Evolutionary conservation across 1,284 basidiomycete species (phyloP).

Genomic region (Neonothopanus nambi): DNA sequence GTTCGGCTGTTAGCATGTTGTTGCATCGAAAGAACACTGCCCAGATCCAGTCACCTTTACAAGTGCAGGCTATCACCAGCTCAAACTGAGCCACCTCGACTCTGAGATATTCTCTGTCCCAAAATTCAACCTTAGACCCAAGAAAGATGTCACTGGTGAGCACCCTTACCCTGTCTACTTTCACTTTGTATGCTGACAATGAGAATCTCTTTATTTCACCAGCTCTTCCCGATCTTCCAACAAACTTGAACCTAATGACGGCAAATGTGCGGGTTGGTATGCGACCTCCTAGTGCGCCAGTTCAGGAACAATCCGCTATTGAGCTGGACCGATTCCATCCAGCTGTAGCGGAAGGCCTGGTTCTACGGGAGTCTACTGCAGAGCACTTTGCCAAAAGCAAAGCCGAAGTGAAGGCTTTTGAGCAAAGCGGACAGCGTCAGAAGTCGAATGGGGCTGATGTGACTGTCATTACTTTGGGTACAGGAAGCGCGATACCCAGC

Average conservation of each 20-base stretch:
- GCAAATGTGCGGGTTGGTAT: constrained; percentile 41
- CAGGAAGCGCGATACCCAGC: constrained; percentile 83
- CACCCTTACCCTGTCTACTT: constrained; percentile 2
- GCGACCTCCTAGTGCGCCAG: constrained; percentile 48
- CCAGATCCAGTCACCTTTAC: constrained; percentile 76
- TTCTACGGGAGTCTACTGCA: constrained; percentile 37
- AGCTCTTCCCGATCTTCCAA: constrained; percentile 53
- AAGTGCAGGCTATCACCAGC: constrained; percentile 70
- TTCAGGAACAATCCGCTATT: constrained; percentile 29
- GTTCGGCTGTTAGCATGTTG: constrained; percentile 53
- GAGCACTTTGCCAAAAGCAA: constrained; percentile 37
- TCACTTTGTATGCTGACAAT: not conserved
- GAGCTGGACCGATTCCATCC: constrained; percentile 52
- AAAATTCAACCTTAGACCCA: constrained; percentile 45
- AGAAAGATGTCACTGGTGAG: constrained; percentile 45
- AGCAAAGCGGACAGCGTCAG: not conserved
- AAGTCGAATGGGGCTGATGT: constrained; percentile 60
- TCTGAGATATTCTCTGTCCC: constrained; percentile 74
- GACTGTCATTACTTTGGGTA: constrained; percentile 79
- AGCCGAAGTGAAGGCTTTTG: constrained; percentile 23
- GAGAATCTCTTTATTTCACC: not conserved
- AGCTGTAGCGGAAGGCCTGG: constrained; percentile 30
- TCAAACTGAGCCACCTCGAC: constrained; percentile 76
- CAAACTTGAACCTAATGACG: constrained; percentile 41
- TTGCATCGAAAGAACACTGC: constrained; percentile 60